phyloP scores from a whole-genome alignment of 83 land plant species.

The Picea abies region DNA sequence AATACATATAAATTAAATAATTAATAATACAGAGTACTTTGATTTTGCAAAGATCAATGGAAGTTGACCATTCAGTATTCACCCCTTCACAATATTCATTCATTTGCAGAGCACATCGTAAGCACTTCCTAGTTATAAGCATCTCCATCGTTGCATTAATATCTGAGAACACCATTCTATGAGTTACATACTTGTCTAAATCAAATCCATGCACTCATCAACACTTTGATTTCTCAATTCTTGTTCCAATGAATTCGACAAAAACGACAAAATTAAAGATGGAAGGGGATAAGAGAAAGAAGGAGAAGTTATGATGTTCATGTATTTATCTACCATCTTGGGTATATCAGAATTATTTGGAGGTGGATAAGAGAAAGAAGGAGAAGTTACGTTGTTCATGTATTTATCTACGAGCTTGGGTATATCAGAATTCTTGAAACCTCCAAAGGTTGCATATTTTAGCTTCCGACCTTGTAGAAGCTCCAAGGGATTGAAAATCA shows the following conservation, averaged over 20 bases:
- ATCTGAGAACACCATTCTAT: constrained; percentile 56
- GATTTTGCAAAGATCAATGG: too few relatives aligned
- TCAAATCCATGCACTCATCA: constrained; percentile 21
- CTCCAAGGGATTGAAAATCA: not conserved
- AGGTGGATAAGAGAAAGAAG: not conserved
- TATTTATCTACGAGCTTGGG: constrained; percentile 67
- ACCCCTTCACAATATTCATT: not conserved
- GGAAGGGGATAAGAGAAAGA: not conserved
- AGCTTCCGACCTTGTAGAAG: constrained; percentile 58
- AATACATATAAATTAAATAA: too few relatives aligned
- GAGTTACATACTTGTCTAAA: constrained; percentile 25
- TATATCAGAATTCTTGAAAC: constrained; percentile 67
- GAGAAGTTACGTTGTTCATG: constrained; percentile 57
- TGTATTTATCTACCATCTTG: constrained; percentile 59
- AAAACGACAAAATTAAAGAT: not conserved
- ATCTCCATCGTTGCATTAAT: constrained; percentile 67
- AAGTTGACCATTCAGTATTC: too few relatives aligned
- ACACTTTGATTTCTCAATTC: not conserved
- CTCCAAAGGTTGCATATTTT: constrained; percentile 58
- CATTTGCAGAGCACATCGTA: constrained; percentile 29
- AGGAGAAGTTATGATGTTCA: constrained; percentile 47
- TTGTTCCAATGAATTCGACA: not conserved
- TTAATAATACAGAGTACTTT: too few relatives aligned
- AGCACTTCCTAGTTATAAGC: constrained; percentile 15
- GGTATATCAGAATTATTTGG: constrained; percentile 58